Evolutionary conservation across 1,284 basidiomycete species (phyloP).

Genomic region (Sanghuangporus sanghuang): DNA sequence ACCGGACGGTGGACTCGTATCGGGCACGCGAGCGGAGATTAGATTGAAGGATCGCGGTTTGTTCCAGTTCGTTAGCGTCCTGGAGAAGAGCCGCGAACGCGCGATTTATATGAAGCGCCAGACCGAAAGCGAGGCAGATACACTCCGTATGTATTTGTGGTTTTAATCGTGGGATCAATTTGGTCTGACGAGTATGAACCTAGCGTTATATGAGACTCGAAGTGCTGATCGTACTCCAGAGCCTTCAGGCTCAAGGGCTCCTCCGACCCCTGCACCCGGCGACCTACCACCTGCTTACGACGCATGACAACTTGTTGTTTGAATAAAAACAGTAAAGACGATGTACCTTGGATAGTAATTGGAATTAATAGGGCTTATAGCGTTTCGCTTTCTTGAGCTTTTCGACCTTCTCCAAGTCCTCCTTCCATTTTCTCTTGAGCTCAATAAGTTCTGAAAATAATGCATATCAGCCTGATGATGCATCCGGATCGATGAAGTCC

Average conservation of each 20-base stretch:
- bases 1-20: conserved; percentile 54
- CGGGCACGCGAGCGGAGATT: conserved; percentile 60
- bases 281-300: conserved; percentile 17
- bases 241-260: conserved; percentile 6
- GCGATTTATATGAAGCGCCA: conserved; percentile 71
- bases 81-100: conserved; percentile 72
- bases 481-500: conserved; percentile 5
- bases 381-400: conserved; percentile 72
- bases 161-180: background rate
- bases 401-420: conserved; percentile 83
- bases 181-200: background rate
- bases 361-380: conserved; percentile 76
- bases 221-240: conserved; percentile 14
- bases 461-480: conserved; percentile 6
- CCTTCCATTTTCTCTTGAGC: conserved; percentile 77
- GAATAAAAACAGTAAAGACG: background rate
- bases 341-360: background rate
- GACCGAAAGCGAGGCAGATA: conserved; percentile 44
- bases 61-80: conserved; percentile 63
- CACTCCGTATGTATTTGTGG: conserved; percentile 14
- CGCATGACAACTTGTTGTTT: conserved; percentile 2
- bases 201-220: conserved; percentile 14
- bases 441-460: conserved; percentile 59
- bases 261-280: background rate
- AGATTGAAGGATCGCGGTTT: conserved; percentile 62